Evolutionary conservation across 768 basidiomycete species (phyloP), one percentile per base, ranked within the genome.

Genomic region (Cystofilobasidium capitatum): DNA sequence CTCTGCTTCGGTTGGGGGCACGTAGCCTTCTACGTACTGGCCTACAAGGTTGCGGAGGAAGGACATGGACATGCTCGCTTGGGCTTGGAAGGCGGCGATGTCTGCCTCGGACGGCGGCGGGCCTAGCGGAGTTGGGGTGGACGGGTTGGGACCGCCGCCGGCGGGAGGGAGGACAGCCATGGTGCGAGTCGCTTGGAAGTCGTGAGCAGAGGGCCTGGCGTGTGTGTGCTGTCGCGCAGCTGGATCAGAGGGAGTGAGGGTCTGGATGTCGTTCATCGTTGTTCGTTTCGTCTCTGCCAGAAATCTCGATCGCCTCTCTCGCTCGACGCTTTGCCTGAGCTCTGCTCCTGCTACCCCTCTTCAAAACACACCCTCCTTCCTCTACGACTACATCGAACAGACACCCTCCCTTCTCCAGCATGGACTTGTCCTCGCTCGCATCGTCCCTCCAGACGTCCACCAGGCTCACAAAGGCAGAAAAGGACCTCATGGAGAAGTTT

Each of bases 401-500:
- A 24, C 47, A 17, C 54, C 16, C 54, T 31, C 31, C 20, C 47
- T n/a, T 9, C 2, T 10, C 47, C 49, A 31, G 24, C 57, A 73
- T 73, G 72, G 72, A 73, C 55, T 58, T 73, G 33, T 71, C 71
- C 16, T 69, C 71, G n/a, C 62, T 73, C 36, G 71, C 71, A 40
- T 69, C 71, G 24, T 70, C 72, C 24, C 64, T 73, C 17, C 62
- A 64, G 31, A 58, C 70, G 16, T 68, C 71, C 2, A 70, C 69
- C 2, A 67, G 68, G 58, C 69, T 72, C 12, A 69, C 69, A 10
- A 59, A 65, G n/a, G 72, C 70, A 4, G 72, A 73, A 59, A 70
- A 70, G 57, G 70, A 73, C 26, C 71, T 73, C 51, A 73, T 71
- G 72, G 72, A 73, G 60, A 71, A 71, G 63, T 73, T 73, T 37